Base-by-base conservation (phyloP, 2,329 filamentous ascomycete species). In the Cylindrodendrum hubeiense region DNA sequence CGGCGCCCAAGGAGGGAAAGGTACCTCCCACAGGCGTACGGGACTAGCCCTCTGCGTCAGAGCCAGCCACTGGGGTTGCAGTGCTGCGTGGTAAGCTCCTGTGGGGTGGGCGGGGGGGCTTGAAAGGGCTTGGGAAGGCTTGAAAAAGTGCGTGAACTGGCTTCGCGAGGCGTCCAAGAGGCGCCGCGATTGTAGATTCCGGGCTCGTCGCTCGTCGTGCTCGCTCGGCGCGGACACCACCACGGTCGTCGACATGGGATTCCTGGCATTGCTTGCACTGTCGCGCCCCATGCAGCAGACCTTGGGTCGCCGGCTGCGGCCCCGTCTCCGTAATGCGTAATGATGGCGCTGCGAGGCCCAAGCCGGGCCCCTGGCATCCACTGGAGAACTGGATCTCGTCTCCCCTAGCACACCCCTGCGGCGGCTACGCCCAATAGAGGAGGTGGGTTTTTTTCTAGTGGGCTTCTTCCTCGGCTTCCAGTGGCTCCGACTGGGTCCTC, bases 381-480 rank as follows among this genome's bases (percentile, higher is more conserved):
- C 47, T 50, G 47, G 33, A 19, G 47, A 50, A 50, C 47, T 33
- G 47, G 17, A 33, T 50, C 47, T 33, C 28, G n/a, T 50, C 44
- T 19, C 28, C 47, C 47, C 47, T 50, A 50, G 55, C 43, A 30
- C 50, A 60, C 49, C 61, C 61, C 43, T 64, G 55, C 50, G 28
- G 50, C 34, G 30, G 50, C 71, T 74, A 74, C 64, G 53, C 72
- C 66, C 67, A 66, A 74, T 71, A 33, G 57, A 74, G 72, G 71
- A 74, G 72, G 72, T 73, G 68, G 57, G 65, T 52, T 64, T 68
- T 68, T 65, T 65, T 70, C 71, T 58, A 68, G 68, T 72, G 65
- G 71, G 71, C 71, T 74, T 74, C 71, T 74, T 66, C 71, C 64
- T 71, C 62, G 68, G 70, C 71, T 74, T 74, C 71, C 63, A 74